phyloP scores from a whole-genome alignment of 768 basidiomycete genomes.

The Psilocybe cyanescens region DNA sequence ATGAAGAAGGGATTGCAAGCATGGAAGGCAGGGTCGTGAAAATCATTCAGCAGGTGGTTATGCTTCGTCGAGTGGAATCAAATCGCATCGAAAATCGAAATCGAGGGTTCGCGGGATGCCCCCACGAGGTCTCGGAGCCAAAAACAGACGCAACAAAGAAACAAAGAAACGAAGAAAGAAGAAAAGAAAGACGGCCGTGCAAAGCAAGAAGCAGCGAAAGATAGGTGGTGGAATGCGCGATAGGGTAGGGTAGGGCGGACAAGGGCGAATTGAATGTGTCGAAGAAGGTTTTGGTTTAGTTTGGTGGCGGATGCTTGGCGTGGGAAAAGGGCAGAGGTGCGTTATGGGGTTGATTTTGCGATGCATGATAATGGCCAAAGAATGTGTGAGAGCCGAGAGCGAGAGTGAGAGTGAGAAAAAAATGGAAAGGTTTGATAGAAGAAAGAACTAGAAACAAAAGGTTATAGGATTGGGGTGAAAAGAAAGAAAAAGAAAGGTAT shows the following conservation, averaged over 20 bases:
- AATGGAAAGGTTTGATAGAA: background rate
- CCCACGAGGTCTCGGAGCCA: no score
- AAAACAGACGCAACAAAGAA: no score
- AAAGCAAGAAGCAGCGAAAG: background rate
- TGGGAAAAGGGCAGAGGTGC: background rate
- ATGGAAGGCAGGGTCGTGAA: no score
- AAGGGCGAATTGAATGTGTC: conserved; percentile 1
- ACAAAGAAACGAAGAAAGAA: background rate
- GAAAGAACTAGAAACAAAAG: background rate
- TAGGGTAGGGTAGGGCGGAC: background rate
- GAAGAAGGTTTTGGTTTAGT: conserved; percentile 1
- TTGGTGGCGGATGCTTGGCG: conserved; percentile 14
- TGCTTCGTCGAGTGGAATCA: background rate
- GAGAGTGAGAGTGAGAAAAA: background rate
- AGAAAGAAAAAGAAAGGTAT: conserved; percentile 5
- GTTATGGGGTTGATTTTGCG: background rate
- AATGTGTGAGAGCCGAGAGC: conserved; percentile 1
- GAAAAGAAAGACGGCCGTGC: background rate
- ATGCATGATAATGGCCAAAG: background rate
- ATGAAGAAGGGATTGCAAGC: background rate
- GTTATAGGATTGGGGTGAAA: background rate
- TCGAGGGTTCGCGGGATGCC: no score
- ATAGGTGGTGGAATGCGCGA: background rate
- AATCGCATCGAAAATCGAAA: background rate
- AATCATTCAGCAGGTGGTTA: no score